These are phyloP conservation scores for Fagopyrum tataricum DNA, from an alignment of 148 eudicot genomes.

Conservation along the genomic window DNA sequence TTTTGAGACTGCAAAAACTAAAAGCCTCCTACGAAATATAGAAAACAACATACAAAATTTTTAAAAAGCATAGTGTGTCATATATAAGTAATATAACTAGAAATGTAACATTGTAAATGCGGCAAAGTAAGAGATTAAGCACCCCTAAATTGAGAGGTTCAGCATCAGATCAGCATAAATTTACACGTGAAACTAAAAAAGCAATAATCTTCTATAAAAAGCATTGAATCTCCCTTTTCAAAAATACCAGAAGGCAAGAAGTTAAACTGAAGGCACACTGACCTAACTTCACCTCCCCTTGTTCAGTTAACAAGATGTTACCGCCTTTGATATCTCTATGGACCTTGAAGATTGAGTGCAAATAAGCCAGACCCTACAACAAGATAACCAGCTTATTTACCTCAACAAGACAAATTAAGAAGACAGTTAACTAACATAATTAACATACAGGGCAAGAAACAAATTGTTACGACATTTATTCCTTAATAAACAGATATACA, in stretches of 20 bases:
- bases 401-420: background rate
- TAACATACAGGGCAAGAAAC: background rate
- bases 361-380: constrained; percentile 75
- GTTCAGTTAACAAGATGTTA: constrained; percentile 92
- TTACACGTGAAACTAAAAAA: background rate
- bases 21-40: background rate
- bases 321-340: constrained; percentile 99
- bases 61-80: background rate
- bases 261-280: constrained; percentile 21
- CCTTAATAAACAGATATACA: background rate
- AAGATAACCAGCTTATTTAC: background rate
- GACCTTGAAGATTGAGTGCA: constrained; percentile 96
- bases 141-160: background rate
- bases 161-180: background rate
- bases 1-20: background rate
- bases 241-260: background rate
- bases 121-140: background rate
- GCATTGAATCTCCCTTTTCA: background rate
- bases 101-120: background rate
- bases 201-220: background rate
- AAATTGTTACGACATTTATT: background rate
- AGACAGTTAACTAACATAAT: background rate
- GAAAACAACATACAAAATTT: background rate
- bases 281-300: constrained; percentile 99
- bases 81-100: background rate